Base-by-base conservation (phyloP, 352 stramenopile species). In the Phytophthora agathidicida region DNA sequence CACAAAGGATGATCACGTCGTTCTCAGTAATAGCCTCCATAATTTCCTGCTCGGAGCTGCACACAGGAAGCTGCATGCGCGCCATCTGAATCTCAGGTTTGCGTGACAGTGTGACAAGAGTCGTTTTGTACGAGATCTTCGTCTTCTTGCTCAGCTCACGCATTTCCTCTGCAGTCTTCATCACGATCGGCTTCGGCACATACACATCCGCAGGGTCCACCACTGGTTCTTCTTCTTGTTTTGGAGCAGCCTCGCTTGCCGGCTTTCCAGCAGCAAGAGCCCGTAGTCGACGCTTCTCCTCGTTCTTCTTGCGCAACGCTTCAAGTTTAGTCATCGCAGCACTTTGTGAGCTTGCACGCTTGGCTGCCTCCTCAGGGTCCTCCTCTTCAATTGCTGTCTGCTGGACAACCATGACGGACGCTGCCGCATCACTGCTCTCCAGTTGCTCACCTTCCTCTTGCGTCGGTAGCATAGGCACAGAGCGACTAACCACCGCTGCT, bases 1-100 rank as follows among this genome's bases (percentile, higher is more conserved):
- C 96, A 65, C 96, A 99, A 6, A 99, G 53, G 42, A 99, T 98
- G 13, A 99, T 87, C n/a, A 99, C 96, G 66, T 98, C 92, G 59
- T 99, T 93, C 1, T 93, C 71, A 10, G 77, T 76, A 48, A 99
- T 96, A 0, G 96, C 83, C 65, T 99, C 97, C 77, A 99, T 98
- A 57, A 99, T 99, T 79, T 99, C 97, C 75, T 98, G 98, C 72
- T 99, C 98, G 60, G 98, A 99, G 22, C 81, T 91, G 61, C 95
- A 99, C 28, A 99, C 96, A 3, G 98, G 98, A 26, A 99, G 82
- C 72, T 98, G 83, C 79, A 96, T 98, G 44, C 98, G 91, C 28
- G 76, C 76, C 52, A 96, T 65, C 60, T 97, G 74, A 26, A 99
- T 94, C 31, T 88, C 80, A 0, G 81, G 68, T 13, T 92, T 89